phyloP scores from a whole-genome alignment of 495 filamentous ascomycete genomes.

The Hypomontagnella monticulosa region DNA sequence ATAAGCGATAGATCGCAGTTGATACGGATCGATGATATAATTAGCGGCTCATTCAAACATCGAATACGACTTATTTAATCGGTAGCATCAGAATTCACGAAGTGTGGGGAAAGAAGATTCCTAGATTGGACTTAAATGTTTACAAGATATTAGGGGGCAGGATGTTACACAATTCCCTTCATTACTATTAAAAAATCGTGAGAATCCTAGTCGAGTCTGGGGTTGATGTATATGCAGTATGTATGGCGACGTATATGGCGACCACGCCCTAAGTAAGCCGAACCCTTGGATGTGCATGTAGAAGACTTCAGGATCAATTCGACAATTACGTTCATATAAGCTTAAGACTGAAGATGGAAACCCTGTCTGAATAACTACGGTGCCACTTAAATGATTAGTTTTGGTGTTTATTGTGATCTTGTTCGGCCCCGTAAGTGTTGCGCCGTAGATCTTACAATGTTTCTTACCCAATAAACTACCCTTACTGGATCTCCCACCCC shows the following conservation, averaged over 20 bases:
- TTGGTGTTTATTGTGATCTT: constrained; percentile 12
- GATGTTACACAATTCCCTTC: constrained; percentile 15
- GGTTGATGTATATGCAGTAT: constrained; percentile 3
- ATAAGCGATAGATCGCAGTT: constrained; percentile 10
- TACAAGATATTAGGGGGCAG: constrained; percentile 12
- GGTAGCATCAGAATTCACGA: neutral
- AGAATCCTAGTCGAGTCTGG: constrained; percentile 17
- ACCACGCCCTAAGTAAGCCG: constrained; percentile 13
- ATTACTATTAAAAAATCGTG: constrained; percentile 11
- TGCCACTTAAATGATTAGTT: neutral
- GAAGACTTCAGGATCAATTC: too few relatives aligned
- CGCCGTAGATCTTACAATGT: constrained; percentile 27
- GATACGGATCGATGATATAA: constrained; percentile 18
- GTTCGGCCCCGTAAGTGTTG: constrained; percentile 24
- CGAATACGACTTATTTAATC: constrained; percentile 5
- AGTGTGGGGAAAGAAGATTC: neutral
- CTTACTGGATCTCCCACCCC: neutral
- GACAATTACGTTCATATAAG: constrained; percentile 2
- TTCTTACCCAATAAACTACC: constrained; percentile 20
- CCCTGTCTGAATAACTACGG: too few relatives aligned
- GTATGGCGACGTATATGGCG: too few relatives aligned
- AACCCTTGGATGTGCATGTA: too few relatives aligned
- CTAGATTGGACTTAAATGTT: neutral
- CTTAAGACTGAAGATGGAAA: neutral
- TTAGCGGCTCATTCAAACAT: constrained; percentile 19